Conservation (phyloP, 345 rosid genomes). For the Populus alba region DNA sequence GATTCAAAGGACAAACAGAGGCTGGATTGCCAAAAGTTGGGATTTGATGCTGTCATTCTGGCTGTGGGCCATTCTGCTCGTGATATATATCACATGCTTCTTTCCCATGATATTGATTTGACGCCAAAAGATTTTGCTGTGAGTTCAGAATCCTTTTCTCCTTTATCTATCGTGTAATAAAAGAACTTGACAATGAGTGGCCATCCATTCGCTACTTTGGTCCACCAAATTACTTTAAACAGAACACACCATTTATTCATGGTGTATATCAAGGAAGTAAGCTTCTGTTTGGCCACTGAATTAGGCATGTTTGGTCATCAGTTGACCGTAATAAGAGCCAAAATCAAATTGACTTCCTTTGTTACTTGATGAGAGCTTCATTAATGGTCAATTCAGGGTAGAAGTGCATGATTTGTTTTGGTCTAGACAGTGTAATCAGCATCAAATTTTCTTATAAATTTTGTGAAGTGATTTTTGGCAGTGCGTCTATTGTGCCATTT, state of each 20-base stretch:
- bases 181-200: neutral
- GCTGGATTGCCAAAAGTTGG: conserved; percentile 37
- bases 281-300: neutral
- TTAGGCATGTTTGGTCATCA: neutral
- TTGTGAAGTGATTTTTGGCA: neutral
- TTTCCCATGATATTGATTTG: conserved; percentile 70
- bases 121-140: conserved; percentile 89
- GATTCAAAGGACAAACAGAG: conserved; percentile 44
- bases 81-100: conserved; percentile 85
- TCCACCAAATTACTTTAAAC: neutral
- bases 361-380: neutral
- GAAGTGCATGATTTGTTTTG: neutral
- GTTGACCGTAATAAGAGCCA: neutral
- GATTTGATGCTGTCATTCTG: conserved; percentile 72
- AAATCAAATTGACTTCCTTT: neutral
- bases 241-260: neutral
- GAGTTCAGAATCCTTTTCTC: conserved; percentile 30
- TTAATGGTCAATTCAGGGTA: neutral
- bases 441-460: too few species aligned
- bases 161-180: neutral
- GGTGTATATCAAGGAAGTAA: neutral
- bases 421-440: neutral
- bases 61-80: conserved; percentile 99
- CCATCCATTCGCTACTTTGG: neutral
- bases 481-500: neutral